Percentiles rank a stretch among this genome's conserved stretches.
Conservation (phyloP, 2,329 filamentous ascomycete species). For the Byssoonygena ceratinophila region DNA sequence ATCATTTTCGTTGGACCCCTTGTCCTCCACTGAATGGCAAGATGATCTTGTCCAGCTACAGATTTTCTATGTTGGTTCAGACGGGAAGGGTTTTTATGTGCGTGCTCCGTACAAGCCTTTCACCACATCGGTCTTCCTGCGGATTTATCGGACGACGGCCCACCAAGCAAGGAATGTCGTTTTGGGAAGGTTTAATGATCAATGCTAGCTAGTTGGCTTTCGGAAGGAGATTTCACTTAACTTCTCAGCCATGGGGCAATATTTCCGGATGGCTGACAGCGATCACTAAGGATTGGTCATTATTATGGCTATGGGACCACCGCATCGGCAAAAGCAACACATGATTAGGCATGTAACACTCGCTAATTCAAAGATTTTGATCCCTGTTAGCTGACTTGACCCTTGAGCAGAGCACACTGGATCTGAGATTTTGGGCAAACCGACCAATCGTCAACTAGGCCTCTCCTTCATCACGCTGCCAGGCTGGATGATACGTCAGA, state of each 20-base stretch:
- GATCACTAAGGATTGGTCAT: background rate
- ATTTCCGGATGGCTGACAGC: background rate
- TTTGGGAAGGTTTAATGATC: background rate
- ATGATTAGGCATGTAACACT: conserved; percentile 7
- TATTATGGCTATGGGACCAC: background rate
- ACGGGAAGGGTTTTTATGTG: no score
- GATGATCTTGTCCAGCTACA: background rate
- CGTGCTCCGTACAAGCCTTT: no score
- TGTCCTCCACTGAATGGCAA: background rate
- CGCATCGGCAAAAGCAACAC: background rate
- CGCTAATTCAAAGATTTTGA: conserved; percentile 2
- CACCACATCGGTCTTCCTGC: no score
- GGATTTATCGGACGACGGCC: background rate
- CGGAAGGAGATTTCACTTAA: background rate
- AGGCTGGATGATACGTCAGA: conserved; percentile 6
- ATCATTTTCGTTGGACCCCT: background rate
- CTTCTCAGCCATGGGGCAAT: background rate
- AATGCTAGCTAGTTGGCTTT: conserved; percentile 8
- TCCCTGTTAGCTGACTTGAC: conserved; percentile 6
- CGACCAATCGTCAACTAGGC: background rate
- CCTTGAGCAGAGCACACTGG: background rate
- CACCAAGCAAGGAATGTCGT: background rate
- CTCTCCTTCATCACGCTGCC: background rate
- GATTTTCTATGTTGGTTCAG: background rate
- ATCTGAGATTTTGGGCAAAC: background rate